Base-by-base conservation (phyloP, 1,284 basidiomycete genomes). In the Heimioporus punctisporus region DNA sequence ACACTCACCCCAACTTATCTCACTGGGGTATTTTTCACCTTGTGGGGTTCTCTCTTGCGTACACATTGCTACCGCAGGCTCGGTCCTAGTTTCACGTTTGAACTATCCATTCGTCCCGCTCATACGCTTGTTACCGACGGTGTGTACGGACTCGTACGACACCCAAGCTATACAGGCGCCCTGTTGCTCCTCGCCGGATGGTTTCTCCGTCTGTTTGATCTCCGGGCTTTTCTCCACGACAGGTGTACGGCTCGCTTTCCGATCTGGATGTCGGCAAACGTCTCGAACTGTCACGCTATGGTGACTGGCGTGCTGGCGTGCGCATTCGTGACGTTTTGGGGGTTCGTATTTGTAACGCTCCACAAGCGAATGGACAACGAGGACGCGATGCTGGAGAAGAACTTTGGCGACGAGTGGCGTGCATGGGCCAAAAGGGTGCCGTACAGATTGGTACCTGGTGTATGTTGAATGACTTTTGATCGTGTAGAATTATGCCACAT, bases 361-460 rank as follows among this genome's bases (percentile, higher is more conserved):
- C 2, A 2, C 17, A 7, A 11, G 23, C 56, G 64, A 42, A 68
- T 68, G 44, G n/a, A 55, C 45, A 53, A 31, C 40, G 78, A 80
- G 60, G 79, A 80, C 28, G 61, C 60, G 37, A 72, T 77, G 51
- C 60, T 80, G 41, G 64, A 68, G 37, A 57, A 61, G 24, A 54
- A 60, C 31, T 77, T 77, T 62, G 75, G 75, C 3, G 58, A 64
- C 25, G 71, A 69, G 48, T 80, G 78, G 79, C 66, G 66, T 28
- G 54, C 52, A 25, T 80, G 78, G 75, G 68, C 71, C 7, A 55
- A 52, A 52, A 61, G 53, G 43, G 77, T 81, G 17, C 71, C 66
- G 11, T 77, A 67, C 56, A 63, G 65, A 17, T 52, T 79, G 28
- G 24, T 81, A 28, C 78, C 79, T 1, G 67, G 72, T 4, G 46